These are phyloP conservation scores for Pichia inconspicua DNA, from an alignment of 1,139 yeast genomes.

Conservation along the genomic window DNA sequence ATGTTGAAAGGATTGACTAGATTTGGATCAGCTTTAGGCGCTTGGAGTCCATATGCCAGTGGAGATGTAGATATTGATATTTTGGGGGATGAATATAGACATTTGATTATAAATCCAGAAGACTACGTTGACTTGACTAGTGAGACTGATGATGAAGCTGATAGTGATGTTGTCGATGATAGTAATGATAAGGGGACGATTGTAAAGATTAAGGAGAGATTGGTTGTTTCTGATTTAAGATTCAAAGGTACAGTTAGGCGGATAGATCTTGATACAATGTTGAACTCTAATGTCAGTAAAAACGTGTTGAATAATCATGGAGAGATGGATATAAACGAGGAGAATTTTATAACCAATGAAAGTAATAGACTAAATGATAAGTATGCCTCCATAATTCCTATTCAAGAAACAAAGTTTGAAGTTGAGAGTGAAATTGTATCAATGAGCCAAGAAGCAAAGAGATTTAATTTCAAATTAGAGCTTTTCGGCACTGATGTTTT, in stretches of 20 bases:
- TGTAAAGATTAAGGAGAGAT: conserved; percentile 16
- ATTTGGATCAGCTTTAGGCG: conserved; percentile 51
- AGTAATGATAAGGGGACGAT: neutral
- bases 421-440: conserved; percentile 19
- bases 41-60: conserved; percentile 68
- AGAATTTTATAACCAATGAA: neutral
- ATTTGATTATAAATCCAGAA: conserved; percentile 19
- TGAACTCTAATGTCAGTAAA: conserved; percentile 22
- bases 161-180: conserved; percentile 1
- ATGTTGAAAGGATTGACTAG: conserved; percentile 55
- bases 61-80: conserved; percentile 57
- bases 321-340: conserved; percentile 17
- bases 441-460: conserved; percentile 1
- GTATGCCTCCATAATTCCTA: conserved; percentile 46
- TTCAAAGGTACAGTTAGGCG: conserved; percentile 44
- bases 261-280: conserved; percentile 31
- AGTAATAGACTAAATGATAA: conserved; percentile 24
- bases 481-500: conserved; percentile 69
- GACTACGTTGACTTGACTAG: conserved; percentile 15
- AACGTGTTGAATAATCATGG: conserved; percentile 14
- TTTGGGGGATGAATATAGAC: conserved; percentile 33
- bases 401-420: conserved; percentile 42
- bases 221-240: conserved; percentile 40
- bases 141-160: conserved; percentile 1
- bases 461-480: conserved; percentile 37